Evolutionary conservation across 2,329 filamentous ascomycete genomes (phyloP).

Genomic region (Fusarium siculi): DNA sequence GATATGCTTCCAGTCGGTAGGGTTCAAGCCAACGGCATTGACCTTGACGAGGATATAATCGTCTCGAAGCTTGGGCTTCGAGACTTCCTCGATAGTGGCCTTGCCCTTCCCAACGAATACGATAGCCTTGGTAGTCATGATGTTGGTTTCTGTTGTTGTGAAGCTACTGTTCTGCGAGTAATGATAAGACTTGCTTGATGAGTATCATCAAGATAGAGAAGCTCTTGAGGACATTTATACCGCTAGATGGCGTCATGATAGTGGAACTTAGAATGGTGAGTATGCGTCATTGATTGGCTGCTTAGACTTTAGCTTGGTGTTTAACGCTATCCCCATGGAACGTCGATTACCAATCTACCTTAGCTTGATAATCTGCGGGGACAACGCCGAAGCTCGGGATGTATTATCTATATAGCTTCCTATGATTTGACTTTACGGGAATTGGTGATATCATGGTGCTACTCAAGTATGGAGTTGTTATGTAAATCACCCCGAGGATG

Average conservation of each 20-base stretch:
- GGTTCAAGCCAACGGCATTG: conserved; percentile 49
- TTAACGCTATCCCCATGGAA: background rate
- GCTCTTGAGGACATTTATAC: background rate
- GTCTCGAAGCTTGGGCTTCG: conserved; percentile 17
- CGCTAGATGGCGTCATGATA: background rate
- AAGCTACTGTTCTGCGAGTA: background rate
- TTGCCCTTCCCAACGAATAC: conserved; percentile 13
- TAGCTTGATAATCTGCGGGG: background rate
- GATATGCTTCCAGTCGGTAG: conserved; percentile 49
- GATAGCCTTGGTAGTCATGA: conserved; percentile 16
- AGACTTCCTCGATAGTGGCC: background rate
- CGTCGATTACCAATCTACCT: conserved; percentile 3
- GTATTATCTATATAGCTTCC: background rate
- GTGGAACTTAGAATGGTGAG: background rate
- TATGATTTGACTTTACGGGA: background rate
- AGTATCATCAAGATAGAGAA: background rate
- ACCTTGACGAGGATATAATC: conserved; percentile 48
- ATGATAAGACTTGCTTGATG: background rate
- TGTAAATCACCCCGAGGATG: background rate
- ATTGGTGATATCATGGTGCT: background rate
- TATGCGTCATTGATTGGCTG: background rate
- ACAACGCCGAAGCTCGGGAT: background rate
- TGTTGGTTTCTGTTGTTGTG: background rate
- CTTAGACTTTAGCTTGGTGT: background rate
- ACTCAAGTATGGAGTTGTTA: background rate